A percentile compares a stretch with the other conserved stretches of the same genome.
These are phyloP conservation scores for Clonostachys byssicola DNA, from an alignment of 2,329 filamentous ascomycete species.

Conservation along the genomic window DNA sequence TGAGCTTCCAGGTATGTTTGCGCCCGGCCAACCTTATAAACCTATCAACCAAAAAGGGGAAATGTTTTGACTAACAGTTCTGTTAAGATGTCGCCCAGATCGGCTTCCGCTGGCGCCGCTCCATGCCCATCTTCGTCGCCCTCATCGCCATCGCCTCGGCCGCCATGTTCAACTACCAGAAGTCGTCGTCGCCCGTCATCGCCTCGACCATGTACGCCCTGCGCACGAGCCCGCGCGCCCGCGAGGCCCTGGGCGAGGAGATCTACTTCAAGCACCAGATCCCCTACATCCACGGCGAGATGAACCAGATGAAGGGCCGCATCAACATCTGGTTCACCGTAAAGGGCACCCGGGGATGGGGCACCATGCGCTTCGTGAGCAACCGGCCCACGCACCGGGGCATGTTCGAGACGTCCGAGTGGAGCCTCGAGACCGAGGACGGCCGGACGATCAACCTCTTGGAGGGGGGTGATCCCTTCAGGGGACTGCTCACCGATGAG, in stretches of 20 bases:
- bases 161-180: constrained; percentile 99
- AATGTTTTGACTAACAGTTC: neutral
- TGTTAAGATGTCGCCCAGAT: constrained; percentile 33
- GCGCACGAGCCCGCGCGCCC: constrained; percentile 71
- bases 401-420: constrained; percentile 83
- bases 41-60: neutral
- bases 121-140: constrained; percentile 75
- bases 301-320: constrained; percentile 89
- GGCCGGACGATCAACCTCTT: constrained; percentile 66
- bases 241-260: constrained; percentile 79
- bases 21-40: neutral
- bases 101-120: constrained; percentile 61
- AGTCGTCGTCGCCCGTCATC: constrained; percentile 82
- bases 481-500: constrained; percentile 37
- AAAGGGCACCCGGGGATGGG: constrained; percentile 68
- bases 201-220: constrained; percentile 87
- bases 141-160: constrained; percentile 68
- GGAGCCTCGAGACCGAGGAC: constrained; percentile 72
- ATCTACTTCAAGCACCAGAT: constrained; percentile 77
- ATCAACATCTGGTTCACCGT: constrained; percentile 88
- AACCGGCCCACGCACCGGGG: constrained; percentile 56
- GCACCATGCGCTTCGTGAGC: constrained; percentile 78
- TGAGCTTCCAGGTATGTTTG: constrained; percentile 54
- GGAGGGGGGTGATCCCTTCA: constrained; percentile 67
- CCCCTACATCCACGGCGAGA: constrained; percentile 79